Percentiles rank a stretch among this genome's conserved stretches.
Conservation (phyloP, 345 rosid genomes). For the Populus deltoides region DNA sequence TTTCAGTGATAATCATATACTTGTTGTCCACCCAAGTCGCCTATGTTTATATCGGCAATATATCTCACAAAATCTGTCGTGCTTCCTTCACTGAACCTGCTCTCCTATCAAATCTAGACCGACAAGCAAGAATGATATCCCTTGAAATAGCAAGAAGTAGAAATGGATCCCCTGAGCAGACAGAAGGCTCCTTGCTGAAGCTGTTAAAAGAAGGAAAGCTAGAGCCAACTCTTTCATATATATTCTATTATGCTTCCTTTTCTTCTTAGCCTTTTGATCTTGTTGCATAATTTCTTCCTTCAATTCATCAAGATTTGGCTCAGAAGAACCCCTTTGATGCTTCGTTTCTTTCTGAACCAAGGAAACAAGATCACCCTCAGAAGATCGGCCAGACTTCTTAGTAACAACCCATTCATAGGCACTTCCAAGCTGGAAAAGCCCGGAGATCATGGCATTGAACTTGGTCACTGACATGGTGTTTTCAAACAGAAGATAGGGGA, state of each 20-base stretch:
- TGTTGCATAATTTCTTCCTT: slow-evolving; percentile 45
- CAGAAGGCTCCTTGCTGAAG: slow-evolving; percentile 79
- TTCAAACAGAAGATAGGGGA: slow-evolving; percentile 93
- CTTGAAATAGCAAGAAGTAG: slow-evolving; percentile 96
- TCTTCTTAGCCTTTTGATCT: slow-evolving; percentile 34
- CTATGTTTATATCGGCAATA: neutral
- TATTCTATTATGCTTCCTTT: slow-evolving; percentile 82
- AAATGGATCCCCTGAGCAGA: slow-evolving; percentile 98
- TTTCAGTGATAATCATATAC: slow-evolving; percentile 5
- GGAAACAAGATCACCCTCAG: slow-evolving; percentile 78
- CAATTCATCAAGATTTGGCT: slow-evolving; percentile 51
- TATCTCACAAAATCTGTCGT: neutral
- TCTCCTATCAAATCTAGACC: slow-evolving; percentile 96
- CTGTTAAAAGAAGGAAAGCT: slow-evolving; percentile 81
- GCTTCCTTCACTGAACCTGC: slow-evolving; percentile 58
- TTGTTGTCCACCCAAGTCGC: slow-evolving; percentile 5
- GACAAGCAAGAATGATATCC: slow-evolving; percentile 83
- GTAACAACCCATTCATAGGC: slow-evolving; percentile 97
- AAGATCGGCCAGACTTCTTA: slow-evolving; percentile 89
- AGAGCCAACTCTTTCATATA: slow-evolving; percentile 78
- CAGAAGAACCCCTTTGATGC: slow-evolving; percentile 55
- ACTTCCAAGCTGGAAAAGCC: slow-evolving; percentile 91
- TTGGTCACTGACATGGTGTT: slow-evolving; percentile 97
- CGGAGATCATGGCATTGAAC: slow-evolving; percentile 94
- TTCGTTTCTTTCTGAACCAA: slow-evolving; percentile 54